A percentile compares a stretch with the other conserved stretches of the same genome.
Evolutionary conservation across 768 basidiomycete species (phyloP).

Genomic region (Russula foetens): DNA sequence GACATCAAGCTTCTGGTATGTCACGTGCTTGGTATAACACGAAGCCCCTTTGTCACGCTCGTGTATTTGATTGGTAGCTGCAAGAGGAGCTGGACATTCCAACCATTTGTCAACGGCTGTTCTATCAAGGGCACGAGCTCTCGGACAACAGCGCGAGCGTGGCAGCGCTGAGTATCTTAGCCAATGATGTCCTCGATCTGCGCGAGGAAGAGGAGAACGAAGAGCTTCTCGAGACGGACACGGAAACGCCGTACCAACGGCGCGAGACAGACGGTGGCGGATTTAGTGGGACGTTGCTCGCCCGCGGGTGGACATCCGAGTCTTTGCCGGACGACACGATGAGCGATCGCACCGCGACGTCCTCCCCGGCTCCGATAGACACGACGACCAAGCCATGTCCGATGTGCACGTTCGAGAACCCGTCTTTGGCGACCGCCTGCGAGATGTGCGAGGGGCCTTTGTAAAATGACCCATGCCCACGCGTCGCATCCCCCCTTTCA

Average conservation of each 20-base stretch:
- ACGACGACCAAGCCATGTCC: slow-evolving; percentile 6
- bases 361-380: slow-evolving; percentile 16
- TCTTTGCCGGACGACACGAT: slow-evolving; percentile 15
- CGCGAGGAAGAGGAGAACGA: slow-evolving; percentile 54
- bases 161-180: slow-evolving; percentile 47
- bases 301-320: slow-evolving; percentile 32
- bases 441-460: slow-evolving; percentile 26
- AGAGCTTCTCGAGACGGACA: slow-evolving; percentile 42
- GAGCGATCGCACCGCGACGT: slow-evolving; percentile 17
- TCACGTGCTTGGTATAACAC: slow-evolving; percentile 1
- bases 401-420: slow-evolving; percentile 19
- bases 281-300: slow-evolving; percentile 68
- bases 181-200: slow-evolving; percentile 59
- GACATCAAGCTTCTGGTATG: slow-evolving; percentile 70
- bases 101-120: slow-evolving; percentile 69
- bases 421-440: slow-evolving; percentile 19
- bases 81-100: slow-evolving; percentile 57
- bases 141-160: slow-evolving; percentile 46
- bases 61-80: slow-evolving; percentile 42
- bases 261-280: slow-evolving; percentile 53
- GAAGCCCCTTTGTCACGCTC: background rate
- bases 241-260: slow-evolving; percentile 33
- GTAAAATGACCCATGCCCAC: background rate
- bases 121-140: slow-evolving; percentile 53
- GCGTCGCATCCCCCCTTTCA: background rate